Evolutionary conservation across 306 rosid genomes (phyloP), one percentile per base, ranked within the genome.

Genomic region (Albizia julibrissin): DNA sequence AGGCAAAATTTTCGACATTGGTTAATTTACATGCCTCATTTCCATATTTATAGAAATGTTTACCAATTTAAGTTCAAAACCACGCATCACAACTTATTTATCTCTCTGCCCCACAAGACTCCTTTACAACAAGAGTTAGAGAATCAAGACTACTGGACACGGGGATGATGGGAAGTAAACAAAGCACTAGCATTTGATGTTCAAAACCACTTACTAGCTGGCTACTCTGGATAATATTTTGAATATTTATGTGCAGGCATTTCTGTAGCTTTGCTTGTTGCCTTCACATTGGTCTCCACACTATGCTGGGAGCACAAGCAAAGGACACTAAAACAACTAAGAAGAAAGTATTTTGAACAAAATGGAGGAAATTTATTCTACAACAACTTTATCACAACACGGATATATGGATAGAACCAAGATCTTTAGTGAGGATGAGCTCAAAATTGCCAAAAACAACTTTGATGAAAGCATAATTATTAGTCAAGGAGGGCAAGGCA

Each of bases 341-440:
- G 15, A 10, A 58, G 84, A 61, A 69, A 26, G 1, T 81, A 84
- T 29, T 84, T 81, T 24, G 14, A 26, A 12, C 44, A 58, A 67
- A 85, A 87, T 79, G 90, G 86, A 27, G 86, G 88, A 8, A 10
- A 70, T 43, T 43, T 2, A 1, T 76, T 29, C 69, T 87, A 16
- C 78, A 76, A 4, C 86, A 37, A 5, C 86, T 85, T 43, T 44
- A 37, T 27, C 31, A 69, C 49, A 19, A 21, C 71, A 79, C 61
- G 47, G 56, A 1, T 29, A 76, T 11, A 33, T 15, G 16, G 24
- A 40, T 5, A 22, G 39, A 16, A 64, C 70, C 39, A 39, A 59
- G 8, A 76, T 59, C 1, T 76, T 76, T 27, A 76, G 40, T 0
- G 52, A 47, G 11, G 56, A 46, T 2, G 22, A 82, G 15, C 40